phyloP scores from a whole-genome alignment of 2,329 filamentous ascomycete species.

The Coniochaeta hoffmannii region DNA sequence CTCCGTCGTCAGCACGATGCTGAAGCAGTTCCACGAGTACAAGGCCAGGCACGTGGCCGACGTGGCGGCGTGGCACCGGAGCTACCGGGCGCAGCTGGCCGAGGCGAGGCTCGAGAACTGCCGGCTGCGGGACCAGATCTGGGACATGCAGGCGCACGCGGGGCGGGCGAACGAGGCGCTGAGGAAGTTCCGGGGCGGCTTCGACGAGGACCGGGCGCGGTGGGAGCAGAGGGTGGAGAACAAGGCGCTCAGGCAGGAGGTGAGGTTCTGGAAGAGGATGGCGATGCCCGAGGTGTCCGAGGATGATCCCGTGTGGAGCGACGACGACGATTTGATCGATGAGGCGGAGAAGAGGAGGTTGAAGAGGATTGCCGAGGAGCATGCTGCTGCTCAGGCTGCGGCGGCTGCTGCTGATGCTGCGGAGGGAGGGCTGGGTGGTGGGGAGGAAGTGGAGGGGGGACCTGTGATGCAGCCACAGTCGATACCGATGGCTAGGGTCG shows the following conservation, averaged over 20 bases:
- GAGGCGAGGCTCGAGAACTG: conserved; percentile 59
- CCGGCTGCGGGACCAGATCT: conserved; percentile 56
- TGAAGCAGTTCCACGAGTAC: conserved; percentile 59
- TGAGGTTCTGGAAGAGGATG: conserved; percentile 60
- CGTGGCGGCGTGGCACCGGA: conserved; percentile 57
- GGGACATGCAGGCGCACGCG: conserved; percentile 58
- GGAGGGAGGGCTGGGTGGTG: not conserved
- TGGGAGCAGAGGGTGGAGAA: conserved; percentile 47
- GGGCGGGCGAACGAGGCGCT: conserved; percentile 49
- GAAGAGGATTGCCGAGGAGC: conserved; percentile 32
- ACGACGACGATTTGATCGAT: conserved; percentile 58
- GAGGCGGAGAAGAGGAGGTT: conserved; percentile 50
- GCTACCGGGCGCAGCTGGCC: conserved; percentile 57
- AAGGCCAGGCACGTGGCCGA: conserved; percentile 56
- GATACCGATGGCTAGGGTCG: conserved; percentile 3
- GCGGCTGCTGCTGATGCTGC: conserved; percentile 5
- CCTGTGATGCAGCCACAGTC: not conserved
- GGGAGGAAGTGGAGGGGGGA: not conserved
- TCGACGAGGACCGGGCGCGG: conserved; percentile 47
- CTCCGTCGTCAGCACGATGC: conserved; percentile 46
- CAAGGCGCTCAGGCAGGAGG: conserved; percentile 46
- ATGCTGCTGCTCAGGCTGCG: conserved; percentile 19
- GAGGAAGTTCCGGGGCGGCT: conserved; percentile 46
- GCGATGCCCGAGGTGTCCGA: conserved; percentile 54
- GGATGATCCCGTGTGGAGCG: conserved; percentile 52